Base-by-base conservation (phyloP, 1,284 basidiomycete species). In the Grifola frondosa region DNA sequence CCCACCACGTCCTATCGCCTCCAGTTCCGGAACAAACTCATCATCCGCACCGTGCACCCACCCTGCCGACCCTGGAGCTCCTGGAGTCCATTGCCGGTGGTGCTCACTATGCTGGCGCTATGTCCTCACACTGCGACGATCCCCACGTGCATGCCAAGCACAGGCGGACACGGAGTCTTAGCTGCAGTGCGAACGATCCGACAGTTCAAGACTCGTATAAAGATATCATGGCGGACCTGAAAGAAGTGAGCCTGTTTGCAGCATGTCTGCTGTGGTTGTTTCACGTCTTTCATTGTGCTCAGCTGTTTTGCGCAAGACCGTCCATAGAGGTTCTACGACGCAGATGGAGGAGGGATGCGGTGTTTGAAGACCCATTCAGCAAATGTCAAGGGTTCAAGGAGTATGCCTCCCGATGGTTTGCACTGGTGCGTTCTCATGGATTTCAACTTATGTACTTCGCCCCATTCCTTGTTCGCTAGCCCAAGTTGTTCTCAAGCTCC, bases 341-440 rank as follows among this genome's bases (percentile, higher is more conserved):
- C 22, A 68, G 73, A n/a, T 88, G 82, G 80, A 63, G 65, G 25
- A 63, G 65, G 41, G 74, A 81, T 53, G 81, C 83, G 0, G 65
- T 68, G 4, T 84, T 84, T 45, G 82, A 85, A 75, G 77, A 80
- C 53, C 77, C 80, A 4, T 56, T 75, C 20, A 70, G 64, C 29
- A 70, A 67, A 48, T 79, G 77, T 53, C 64, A 68, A 33, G 80
- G 80, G 3, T 74, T 70, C 44, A 53, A 64, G 22, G 70, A 84
- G 55, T 50, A 48, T 30, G 48, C 44, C 8, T 28, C 53, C 2
- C 60, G 84, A 72, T 83, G 78, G 76, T 84, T 77, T 65, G 77
- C 75, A 11, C 63, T 84, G 69, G 81, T 81, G 49, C 32, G 73
- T 59, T 3, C 22, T 25, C 25, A 13, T 23, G 7, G 13, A 15